A percentile compares a stretch with the other conserved stretches of the same genome.
Conservation (phyloP, 345 rosid genomes). For the Cardamine occulta region DNA sequence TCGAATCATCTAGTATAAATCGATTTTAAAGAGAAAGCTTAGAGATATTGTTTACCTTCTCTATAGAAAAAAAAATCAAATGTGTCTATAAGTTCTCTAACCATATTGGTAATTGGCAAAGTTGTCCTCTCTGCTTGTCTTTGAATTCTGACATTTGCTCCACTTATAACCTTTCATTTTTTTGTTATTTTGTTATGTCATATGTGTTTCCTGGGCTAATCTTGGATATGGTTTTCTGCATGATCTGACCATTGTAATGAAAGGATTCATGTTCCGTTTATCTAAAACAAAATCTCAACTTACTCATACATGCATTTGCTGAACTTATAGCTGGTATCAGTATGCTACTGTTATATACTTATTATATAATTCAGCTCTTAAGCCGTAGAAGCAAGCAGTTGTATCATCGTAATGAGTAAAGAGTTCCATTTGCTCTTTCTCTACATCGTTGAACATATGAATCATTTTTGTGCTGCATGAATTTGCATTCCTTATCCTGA, state of each 20-base stretch:
- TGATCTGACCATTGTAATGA: constrained; percentile 10
- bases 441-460: not conserved
- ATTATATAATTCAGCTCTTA: not conserved
- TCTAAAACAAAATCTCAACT: not conserved
- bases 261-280: not conserved
- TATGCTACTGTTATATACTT: not conserved
- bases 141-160: not conserved
- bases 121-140: not conserved
- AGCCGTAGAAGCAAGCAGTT: not conserved
- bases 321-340: not conserved
- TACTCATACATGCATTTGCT: constrained; percentile 9
- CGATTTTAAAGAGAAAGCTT: not conserved
- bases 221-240: constrained; percentile 1
- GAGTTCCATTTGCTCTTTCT: not conserved
- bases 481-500: too few relatives aligned
- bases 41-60: not conserved
- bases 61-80: not conserved
- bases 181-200: constrained; percentile 9
- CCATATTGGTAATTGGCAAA: not conserved
- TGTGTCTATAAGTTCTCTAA: not conserved
- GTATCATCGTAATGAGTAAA: not conserved
- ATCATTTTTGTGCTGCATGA: too few relatives aligned
- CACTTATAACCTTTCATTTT: not conserved
- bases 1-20: not conserved
- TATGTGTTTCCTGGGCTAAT: constrained; percentile 3